A percentile compares a stretch with the other conserved stretches of the same genome.
Conservation (phyloP, 192 early-diverging fungal species). For the Backusella psychrophila region DNA sequence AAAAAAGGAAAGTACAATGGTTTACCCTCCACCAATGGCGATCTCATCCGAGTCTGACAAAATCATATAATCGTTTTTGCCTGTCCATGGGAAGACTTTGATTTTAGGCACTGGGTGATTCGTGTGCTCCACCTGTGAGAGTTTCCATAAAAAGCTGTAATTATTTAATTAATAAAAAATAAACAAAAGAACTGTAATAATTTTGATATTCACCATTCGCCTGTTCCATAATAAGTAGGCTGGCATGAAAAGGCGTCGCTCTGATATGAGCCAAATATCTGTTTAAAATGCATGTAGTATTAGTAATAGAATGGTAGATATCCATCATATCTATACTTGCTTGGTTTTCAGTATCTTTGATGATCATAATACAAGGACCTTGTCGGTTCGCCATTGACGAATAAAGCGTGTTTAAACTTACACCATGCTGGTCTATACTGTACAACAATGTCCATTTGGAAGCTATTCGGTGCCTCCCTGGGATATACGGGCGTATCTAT, state of each 20-base stretch:
- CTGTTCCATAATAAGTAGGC: conserved; percentile 77
- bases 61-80: conserved; percentile 80
- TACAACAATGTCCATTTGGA: conserved; percentile 83
- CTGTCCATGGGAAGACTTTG: conserved; percentile 67
- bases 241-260: conserved; percentile 63
- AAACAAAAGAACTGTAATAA: background rate
- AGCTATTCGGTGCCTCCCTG: conserved; percentile 73
- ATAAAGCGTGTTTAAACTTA: conserved; percentile 83
- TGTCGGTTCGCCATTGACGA: conserved; percentile 52
- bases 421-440: conserved; percentile 92
- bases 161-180: background rate
- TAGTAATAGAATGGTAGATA: background rate
- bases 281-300: conserved; percentile 6
- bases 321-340: conserved; percentile 26
- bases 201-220: conserved; percentile 63
- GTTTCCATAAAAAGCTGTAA: conserved; percentile 73
- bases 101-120: conserved; percentile 25
- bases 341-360: conserved; percentile 60
- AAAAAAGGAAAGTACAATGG: background rate
- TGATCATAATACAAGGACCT: conserved; percentile 65
- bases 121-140: conserved; percentile 36
- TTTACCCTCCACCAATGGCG: conserved; percentile 73
- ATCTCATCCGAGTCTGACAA: conserved; percentile 71
- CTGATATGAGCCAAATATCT: conserved; percentile 81
- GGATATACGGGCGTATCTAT: conserved; percentile 76